Conservation (phyloP, 352 stramenopile species). For the Phytophthora hibernalis region DNA sequence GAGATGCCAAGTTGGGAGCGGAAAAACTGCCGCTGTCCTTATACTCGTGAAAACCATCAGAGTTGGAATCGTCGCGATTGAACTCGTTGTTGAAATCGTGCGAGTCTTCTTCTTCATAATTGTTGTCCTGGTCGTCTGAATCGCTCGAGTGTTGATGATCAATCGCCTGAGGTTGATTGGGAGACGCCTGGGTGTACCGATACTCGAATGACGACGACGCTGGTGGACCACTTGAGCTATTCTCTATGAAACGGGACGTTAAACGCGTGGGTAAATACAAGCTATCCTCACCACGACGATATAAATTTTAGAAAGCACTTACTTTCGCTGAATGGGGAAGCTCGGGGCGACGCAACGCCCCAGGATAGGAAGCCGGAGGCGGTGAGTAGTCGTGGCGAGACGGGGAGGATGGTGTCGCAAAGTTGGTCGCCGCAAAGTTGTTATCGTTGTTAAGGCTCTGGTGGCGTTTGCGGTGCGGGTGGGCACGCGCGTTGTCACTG, state of each 20-base stretch:
- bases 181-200: conserved; percentile 18
- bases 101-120: conserved; percentile 32
- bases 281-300: neutral
- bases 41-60: conserved; percentile 17
- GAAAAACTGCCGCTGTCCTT: conserved; percentile 18
- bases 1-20: conserved; percentile 7
- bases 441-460: conserved; percentile 53
- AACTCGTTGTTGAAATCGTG: conserved; percentile 32
- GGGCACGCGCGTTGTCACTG: conserved; percentile 26
- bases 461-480: conserved; percentile 58
- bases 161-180: conserved; percentile 24
- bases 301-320: conserved; percentile 32
- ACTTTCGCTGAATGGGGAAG: conserved; percentile 37
- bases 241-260: conserved; percentile 18
- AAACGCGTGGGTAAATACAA: conserved; percentile 9
- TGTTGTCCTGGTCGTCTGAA: conserved; percentile 35
- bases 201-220: conserved; percentile 26
- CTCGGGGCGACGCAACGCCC: conserved; percentile 32
- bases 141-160: conserved; percentile 11
- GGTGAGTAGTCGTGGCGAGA: conserved; percentile 30
- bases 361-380: conserved; percentile 28
- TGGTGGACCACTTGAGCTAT: conserved; percentile 12
- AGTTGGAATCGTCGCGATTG: conserved; percentile 6
- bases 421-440: conserved; percentile 31
- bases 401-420: conserved; percentile 23